These are phyloP conservation scores for Herpetomonas tarakana DNA, from an alignment of 208 protist genomes.

Conservation along the genomic window DNA sequence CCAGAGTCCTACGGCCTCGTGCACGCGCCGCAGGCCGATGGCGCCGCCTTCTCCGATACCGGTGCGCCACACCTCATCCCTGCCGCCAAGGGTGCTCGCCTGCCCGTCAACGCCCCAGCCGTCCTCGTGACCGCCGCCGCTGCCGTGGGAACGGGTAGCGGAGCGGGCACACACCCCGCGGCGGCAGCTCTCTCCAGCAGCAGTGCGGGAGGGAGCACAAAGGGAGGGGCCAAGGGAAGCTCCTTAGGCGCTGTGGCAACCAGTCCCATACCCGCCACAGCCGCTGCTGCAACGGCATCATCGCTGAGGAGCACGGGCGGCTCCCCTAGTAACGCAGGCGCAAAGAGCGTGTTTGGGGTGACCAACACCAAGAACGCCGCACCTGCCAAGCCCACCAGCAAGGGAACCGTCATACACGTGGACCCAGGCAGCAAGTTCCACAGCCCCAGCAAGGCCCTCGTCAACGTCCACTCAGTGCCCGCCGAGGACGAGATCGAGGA, in stretches of 20 bases:
- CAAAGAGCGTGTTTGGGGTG: background rate
- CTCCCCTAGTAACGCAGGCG: too few species aligned
- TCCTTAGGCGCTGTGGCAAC: too few species aligned
- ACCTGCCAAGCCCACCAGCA: background rate
- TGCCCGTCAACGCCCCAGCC: conserved; percentile 10
- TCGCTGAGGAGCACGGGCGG: background rate
- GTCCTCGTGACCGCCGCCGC: background rate
- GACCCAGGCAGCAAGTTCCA: background rate
- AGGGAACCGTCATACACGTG: too few species aligned
- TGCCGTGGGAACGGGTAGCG: too few species aligned
- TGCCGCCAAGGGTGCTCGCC: conserved; percentile 28
- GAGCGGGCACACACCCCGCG: too few species aligned
- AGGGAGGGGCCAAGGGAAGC: too few species aligned
- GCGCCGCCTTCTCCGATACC: background rate
- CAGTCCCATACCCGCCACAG: background rate
- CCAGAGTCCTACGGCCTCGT: conserved; percentile 37
- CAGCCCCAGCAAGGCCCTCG: too few species aligned
- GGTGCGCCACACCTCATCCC: conserved; percentile 20
- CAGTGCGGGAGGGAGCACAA: background rate
- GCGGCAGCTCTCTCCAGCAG: background rate
- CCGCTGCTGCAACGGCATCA: too few species aligned
- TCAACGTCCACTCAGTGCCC: background rate
- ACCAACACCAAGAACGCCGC: background rate
- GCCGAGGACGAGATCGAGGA: conserved; percentile 1
- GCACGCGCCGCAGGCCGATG: conserved; percentile 5